Evolutionary conservation across 2,329 filamentous ascomycete genomes (phyloP).

Genomic region (Monosporascus sp.): DNA sequence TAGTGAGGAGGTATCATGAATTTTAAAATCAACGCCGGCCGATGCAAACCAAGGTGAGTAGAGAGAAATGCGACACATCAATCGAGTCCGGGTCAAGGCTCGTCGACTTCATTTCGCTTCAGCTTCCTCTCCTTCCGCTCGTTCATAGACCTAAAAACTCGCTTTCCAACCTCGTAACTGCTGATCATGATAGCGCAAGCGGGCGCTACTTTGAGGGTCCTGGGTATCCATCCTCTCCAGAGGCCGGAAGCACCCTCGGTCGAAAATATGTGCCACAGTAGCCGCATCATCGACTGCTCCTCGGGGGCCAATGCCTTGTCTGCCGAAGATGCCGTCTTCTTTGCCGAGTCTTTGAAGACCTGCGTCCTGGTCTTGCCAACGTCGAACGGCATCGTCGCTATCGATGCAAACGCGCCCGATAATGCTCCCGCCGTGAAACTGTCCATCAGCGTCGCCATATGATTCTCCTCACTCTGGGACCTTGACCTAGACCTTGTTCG

Average conservation of each 20-base stretch:
- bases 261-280: constrained; percentile 87
- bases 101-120: constrained; percentile 5
- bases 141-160: constrained; percentile 74
- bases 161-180: constrained; percentile 94
- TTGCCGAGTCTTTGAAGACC: constrained; percentile 59
- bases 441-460: constrained; percentile 74
- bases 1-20: background rate
- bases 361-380: constrained; percentile 96
- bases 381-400: constrained; percentile 92
- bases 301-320: constrained; percentile 53
- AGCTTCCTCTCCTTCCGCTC: constrained; percentile 34
- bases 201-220: constrained; percentile 90
- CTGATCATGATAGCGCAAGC: constrained; percentile 99
- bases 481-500: constrained; percentile 43
- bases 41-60: background rate
- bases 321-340: constrained; percentile 21
- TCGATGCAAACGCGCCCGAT: constrained; percentile 79
- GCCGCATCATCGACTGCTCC: constrained; percentile 70
- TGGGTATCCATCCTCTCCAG: constrained; percentile 87
- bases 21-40: background rate
- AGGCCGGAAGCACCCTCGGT: constrained; percentile 77
- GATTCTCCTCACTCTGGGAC: constrained; percentile 63
- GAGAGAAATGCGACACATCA: constrained; percentile 1
- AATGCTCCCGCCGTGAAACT: constrained; percentile 82
- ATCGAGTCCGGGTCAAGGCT: constrained; percentile 8